Evolutionary conservation across 495 filamentous ascomycete genomes (phyloP).

Genomic region (Penicillium odoratum): DNA sequence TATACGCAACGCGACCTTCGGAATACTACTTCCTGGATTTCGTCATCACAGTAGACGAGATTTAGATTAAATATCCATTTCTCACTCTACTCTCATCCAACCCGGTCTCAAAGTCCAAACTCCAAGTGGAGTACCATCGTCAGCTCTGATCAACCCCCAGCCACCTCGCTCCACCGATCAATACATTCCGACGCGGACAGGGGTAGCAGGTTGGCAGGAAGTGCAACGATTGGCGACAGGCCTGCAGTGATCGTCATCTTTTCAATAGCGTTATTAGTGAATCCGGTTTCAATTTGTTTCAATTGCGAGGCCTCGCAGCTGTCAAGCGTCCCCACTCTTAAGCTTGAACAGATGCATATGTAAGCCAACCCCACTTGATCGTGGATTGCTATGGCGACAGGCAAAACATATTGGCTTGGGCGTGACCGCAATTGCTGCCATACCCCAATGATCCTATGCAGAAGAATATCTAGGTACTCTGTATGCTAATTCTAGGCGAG

Average conservation of each 20-base stretch:
- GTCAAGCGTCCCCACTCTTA: conserved; percentile 23
- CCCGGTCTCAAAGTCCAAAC: conserved; percentile 16
- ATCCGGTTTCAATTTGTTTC: conserved; percentile 32
- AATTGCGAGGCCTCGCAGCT: conserved; percentile 18
- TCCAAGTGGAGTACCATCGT: conserved; percentile 24
- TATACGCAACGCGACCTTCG: not conserved
- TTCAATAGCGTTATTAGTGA: conserved; percentile 17
- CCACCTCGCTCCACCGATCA: conserved; percentile 27
- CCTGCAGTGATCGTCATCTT: conserved; percentile 24
- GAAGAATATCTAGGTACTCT: not conserved
- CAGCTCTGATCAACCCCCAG: conserved; percentile 29
- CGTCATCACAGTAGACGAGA: not conserved
- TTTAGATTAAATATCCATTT: conserved; percentile 8
- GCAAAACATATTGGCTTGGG: conserved; percentile 12
- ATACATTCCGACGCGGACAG: conserved; percentile 22
- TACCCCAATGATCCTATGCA: not conserved
- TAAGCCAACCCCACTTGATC: not conserved
- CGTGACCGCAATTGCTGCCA: conserved; percentile 5
- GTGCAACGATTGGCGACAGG: conserved; percentile 27
- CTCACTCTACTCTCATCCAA: conserved; percentile 9
- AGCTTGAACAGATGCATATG: conserved; percentile 11
- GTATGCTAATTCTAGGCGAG: conserved; percentile 5
- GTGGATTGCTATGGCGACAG: conserved; percentile 28
- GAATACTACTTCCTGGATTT: not conserved
- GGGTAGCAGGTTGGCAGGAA: conserved; percentile 6